These are phyloP conservation scores for Paraphaeosphaeria minitans DNA, from an alignment of 2,329 filamentous ascomycete species.

Conservation along the genomic window DNA sequence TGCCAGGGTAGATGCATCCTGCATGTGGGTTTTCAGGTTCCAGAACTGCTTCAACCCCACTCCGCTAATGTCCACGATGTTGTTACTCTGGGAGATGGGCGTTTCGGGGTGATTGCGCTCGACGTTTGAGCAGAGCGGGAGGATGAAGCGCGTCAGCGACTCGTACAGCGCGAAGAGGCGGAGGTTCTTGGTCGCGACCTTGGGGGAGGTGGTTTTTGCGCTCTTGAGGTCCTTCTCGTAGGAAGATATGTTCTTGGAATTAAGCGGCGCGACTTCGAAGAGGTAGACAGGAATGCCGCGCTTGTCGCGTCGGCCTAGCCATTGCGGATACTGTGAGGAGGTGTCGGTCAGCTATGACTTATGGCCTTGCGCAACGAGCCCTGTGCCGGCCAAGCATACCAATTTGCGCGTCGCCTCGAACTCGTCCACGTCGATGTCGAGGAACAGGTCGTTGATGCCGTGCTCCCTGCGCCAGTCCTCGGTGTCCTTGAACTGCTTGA, in stretches of 20 bases:
- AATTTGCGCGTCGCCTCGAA: slow-evolving; percentile 81
- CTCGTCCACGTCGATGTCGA: slow-evolving; percentile 81
- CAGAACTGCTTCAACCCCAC: slow-evolving; percentile 94
- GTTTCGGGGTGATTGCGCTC: slow-evolving; percentile 75
- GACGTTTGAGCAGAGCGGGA: slow-evolving; percentile 82
- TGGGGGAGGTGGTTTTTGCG: slow-evolving; percentile 64
- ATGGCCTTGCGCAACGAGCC: slow-evolving; percentile 10
- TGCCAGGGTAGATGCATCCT: slow-evolving; percentile 83
- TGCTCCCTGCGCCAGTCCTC: slow-evolving; percentile 86
- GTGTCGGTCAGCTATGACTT: slow-evolving; percentile 21
- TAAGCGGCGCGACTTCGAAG: slow-evolving; percentile 82
- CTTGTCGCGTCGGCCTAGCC: slow-evolving; percentile 87
- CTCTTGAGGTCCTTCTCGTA: slow-evolving; percentile 71
- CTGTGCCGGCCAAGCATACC: slow-evolving; percentile 58
- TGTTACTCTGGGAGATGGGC: slow-evolving; percentile 91
- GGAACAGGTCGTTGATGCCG: slow-evolving; percentile 77
- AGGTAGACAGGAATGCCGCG: slow-evolving; percentile 92
- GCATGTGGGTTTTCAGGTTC: slow-evolving; percentile 94
- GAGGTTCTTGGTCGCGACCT: slow-evolving; percentile 75
- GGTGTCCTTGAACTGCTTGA: slow-evolving; percentile 83
- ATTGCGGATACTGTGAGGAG: slow-evolving; percentile 78
- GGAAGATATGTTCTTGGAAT: slow-evolving; percentile 77
- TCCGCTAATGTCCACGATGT: slow-evolving; percentile 90
- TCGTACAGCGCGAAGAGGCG: slow-evolving; percentile 93
- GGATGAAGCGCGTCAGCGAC: slow-evolving; percentile 83